Percentiles rank a stretch among this genome's conserved stretches.
Evolutionary conservation across 1,284 basidiomycete species (phyloP).

Genomic region (Austroboletus novae-zelandiae): DNA sequence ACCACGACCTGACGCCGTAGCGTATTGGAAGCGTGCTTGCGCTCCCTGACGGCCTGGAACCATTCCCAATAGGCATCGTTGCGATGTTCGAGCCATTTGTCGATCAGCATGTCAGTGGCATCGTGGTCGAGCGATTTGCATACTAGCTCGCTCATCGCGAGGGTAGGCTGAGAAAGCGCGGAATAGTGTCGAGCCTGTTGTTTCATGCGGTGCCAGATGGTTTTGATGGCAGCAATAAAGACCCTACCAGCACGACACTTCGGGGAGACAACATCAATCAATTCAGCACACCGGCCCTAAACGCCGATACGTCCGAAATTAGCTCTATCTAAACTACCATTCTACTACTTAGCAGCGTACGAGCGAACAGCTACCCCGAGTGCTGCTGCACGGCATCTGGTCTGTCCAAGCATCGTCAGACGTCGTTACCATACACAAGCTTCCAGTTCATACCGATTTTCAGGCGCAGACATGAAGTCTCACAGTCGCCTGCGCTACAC

Average conservation of each 20-base stretch:
- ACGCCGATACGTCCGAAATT: constrained; percentile 12
- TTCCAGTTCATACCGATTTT: constrained; percentile 38
- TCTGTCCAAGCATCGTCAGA: constrained; percentile 8
- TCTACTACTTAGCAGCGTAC: constrained; percentile 1
- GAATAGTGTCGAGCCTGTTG: constrained; percentile 49
- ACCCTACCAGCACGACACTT: background rate
- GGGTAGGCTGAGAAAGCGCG: constrained; percentile 58
- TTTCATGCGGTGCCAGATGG: constrained; percentile 19
- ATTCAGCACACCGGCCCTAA: constrained; percentile 29
- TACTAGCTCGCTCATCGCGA: constrained; percentile 71
- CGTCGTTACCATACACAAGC: too few species aligned
- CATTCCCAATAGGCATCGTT: constrained; percentile 72
- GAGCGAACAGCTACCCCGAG: constrained; percentile 2
- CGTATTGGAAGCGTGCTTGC: constrained; percentile 51
- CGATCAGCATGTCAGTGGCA: constrained; percentile 70
- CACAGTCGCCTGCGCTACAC: constrained; percentile 36
- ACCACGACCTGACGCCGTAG: constrained; percentile 58
- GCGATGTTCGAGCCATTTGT: constrained; percentile 76
- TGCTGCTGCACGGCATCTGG: background rate
- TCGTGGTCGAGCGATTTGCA: constrained; percentile 73
- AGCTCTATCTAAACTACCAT: background rate
- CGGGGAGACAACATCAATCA: background rate
- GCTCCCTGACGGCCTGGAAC: constrained; percentile 65
- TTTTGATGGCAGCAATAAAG: constrained; percentile 12
- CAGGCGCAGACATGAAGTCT: constrained; percentile 39